These are phyloP conservation scores for Aurifilum marmelostoma DNA, from an alignment of 2,329 filamentous ascomycete species.

Conservation along the genomic window DNA sequence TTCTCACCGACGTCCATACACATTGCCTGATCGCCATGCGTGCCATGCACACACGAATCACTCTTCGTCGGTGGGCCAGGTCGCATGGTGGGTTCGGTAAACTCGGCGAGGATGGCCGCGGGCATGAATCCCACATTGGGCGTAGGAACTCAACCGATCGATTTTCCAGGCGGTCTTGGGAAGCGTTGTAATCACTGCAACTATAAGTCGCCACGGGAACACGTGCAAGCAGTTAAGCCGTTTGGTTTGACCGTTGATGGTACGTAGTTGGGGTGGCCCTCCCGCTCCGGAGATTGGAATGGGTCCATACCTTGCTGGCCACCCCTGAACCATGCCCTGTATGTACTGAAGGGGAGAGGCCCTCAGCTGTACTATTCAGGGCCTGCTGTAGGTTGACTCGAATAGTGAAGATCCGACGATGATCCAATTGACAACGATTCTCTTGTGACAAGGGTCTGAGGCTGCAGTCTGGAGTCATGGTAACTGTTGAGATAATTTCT, in stretches of 20 bases:
- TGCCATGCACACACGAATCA: background rate
- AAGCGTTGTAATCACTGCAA: conserved; percentile 15
- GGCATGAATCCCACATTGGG: conserved; percentile 23
- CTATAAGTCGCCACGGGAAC: conserved; percentile 3
- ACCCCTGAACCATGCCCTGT: conserved; percentile 12
- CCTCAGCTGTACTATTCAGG: background rate
- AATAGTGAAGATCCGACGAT: background rate
- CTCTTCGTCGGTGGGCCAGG: conserved; percentile 1
- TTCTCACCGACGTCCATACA: conserved; percentile 2
- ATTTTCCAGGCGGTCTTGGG: conserved; percentile 16
- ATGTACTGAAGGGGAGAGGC: background rate
- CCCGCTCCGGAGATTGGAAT: conserved; percentile 9
- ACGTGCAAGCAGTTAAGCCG: conserved; percentile 22
- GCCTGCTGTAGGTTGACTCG: background rate
- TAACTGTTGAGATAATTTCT: background rate
- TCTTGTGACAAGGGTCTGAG: background rate
- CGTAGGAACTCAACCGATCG: conserved; percentile 13
- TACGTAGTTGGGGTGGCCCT: background rate
- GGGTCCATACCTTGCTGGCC: background rate
- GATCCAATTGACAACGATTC: conserved; percentile 4
- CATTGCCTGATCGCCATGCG: conserved; percentile 1
- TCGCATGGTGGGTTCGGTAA: conserved; percentile 18
- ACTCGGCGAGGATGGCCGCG: conserved; percentile 23
- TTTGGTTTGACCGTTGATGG: conserved; percentile 23
- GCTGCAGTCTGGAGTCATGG: background rate